Evolutionary conservation across 371 early-diverging fungal genomes (phyloP).

Genomic region (Cokeromyces recurvatus): DNA sequence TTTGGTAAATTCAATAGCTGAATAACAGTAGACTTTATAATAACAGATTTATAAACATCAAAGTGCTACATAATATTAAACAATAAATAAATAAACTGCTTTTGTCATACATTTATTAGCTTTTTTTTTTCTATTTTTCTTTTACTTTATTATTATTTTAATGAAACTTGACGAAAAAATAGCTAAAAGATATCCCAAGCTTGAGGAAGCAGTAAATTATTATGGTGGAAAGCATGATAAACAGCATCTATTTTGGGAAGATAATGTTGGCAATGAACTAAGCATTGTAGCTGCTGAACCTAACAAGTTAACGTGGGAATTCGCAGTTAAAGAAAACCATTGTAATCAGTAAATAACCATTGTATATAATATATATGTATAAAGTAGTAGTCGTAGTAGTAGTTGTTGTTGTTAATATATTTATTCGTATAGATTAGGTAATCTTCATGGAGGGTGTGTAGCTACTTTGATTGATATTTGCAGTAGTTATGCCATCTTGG

Average conservation of each 20-base stretch:
- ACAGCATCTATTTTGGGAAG: constrained; percentile 6
- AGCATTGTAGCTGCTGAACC: constrained; percentile 11
- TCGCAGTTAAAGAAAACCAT: constrained; percentile 24
- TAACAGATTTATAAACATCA: too few species aligned
- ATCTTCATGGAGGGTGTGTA: constrained; percentile 41
- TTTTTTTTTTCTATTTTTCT: constrained; percentile 1
- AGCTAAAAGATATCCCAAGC: constrained; percentile 8
- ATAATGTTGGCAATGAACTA: neutral
- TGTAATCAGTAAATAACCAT: constrained; percentile 23
- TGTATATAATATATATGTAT: neutral
- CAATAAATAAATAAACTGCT: neutral
- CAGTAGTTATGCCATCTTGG: constrained; percentile 31
- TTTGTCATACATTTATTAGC: neutral
- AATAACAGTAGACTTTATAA: too few species aligned
- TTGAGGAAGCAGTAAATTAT: neutral
- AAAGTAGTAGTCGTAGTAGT: neutral
- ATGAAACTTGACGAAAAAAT: constrained; percentile 11
- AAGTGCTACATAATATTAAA: too few species aligned
- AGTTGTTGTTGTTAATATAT: too few species aligned
- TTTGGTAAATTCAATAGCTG: too few species aligned
- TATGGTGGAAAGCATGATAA: neutral
- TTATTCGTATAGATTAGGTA: constrained; percentile 14
- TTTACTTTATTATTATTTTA: too few species aligned
- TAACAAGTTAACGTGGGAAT: constrained; percentile 32
- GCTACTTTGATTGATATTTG: constrained; percentile 47